Evolutionary conservation across 2,329 filamentous ascomycete species (phyloP), one percentile per base, ranked within the genome.

Genomic region (Talaromyces sp.): DNA sequence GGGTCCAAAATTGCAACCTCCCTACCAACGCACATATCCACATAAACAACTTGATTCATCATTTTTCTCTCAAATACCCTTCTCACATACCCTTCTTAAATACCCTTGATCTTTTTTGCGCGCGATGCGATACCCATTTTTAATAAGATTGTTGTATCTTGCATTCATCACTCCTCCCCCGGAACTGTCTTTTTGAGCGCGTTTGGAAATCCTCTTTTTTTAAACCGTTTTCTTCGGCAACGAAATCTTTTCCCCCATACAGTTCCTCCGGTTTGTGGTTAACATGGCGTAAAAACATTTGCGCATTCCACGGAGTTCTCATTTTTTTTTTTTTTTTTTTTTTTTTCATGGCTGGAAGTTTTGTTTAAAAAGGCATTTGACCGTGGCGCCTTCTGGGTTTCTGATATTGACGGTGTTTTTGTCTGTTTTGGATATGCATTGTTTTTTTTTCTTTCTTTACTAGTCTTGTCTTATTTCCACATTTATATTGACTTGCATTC

Each of bases 121-220:
- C 48, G 48, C 48, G 48, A 52, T 52, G 27, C 48, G 48, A 52
- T 52, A 52, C 48, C 48, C 48, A 52, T 52, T 52, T 41, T 52
- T 52, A 52, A 52, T 52, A 52, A 52, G 11, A 29, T 52, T 52
- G 48, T 52, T 52, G 48, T 52, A 52, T 52, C 48, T 52, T 52
- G 48, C 48, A 52, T 52, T 46, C 43, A 46, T 46, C n/a, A 46
- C n/a, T 19, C 43, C 21, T 46, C 41, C 41, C 41, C 43, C n/a
- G 43, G 43, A 24, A 24, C 24, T 46, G 43, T 14, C 21, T 24
- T 24, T 24, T 19, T 19, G 43, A 46, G 21, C 43, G 43, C 43
- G 8, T 46, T 21, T 46, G 43, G 19, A 46, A 46, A 46, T 29
- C 7, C 7, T 46, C 19, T 6, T 9, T 46, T 46, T 46, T 21